Percentiles rank a stretch among this genome's conserved stretches.
Conservation (phyloP, 2,329 filamentous ascomycete species). For the Aspergillus aculeatus region DNA sequence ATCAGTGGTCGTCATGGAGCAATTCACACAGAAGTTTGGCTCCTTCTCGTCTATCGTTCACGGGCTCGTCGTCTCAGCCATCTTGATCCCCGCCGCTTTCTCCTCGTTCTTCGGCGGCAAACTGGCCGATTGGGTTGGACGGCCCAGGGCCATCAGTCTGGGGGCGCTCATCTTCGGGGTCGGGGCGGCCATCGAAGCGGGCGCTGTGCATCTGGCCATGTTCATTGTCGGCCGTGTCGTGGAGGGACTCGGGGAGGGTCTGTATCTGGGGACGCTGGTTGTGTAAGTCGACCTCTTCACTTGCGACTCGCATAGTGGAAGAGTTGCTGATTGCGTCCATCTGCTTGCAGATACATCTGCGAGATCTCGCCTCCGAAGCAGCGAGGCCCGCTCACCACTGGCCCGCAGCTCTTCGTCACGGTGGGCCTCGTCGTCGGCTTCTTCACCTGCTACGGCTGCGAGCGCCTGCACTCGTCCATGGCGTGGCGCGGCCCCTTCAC, state of each 20-base stretch:
- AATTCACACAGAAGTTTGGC: slow-evolving; percentile 53
- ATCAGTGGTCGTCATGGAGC: slow-evolving; percentile 58
- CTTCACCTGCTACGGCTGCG: slow-evolving; percentile 60
- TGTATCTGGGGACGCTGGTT: slow-evolving; percentile 55
- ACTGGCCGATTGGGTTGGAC: slow-evolving; percentile 53
- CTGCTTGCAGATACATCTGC: slow-evolving; percentile 47
- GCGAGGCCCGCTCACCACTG: slow-evolving; percentile 52
- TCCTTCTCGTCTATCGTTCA: slow-evolving; percentile 52
- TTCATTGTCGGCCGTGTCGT: slow-evolving; percentile 57
- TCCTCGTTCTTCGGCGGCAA: slow-evolving; percentile 59
- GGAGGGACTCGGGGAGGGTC: slow-evolving; percentile 59
- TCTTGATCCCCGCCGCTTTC: slow-evolving; percentile 58
- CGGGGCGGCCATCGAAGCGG: slow-evolving; percentile 55
- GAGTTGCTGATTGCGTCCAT: too few relatives aligned
- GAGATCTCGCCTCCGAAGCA: slow-evolving; percentile 57
- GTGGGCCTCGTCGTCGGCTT: slow-evolving; percentile 56
- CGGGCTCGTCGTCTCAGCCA: slow-evolving; percentile 59
- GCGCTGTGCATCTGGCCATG: slow-evolving; percentile 48
- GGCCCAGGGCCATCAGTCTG: slow-evolving; percentile 50
- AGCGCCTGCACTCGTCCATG: slow-evolving; percentile 45
- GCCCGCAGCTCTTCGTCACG: slow-evolving; percentile 55
- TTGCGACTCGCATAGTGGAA: too few relatives aligned
- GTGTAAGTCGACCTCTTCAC: slow-evolving; percentile 37
- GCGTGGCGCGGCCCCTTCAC: slow-evolving; percentile 60
- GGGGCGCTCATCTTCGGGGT: slow-evolving; percentile 54